A percentile compares a stretch with the other conserved stretches of the same genome.
Conservation (phyloP, 441 rosid genomes). For the Euphorbia neoarborescens region DNA sequence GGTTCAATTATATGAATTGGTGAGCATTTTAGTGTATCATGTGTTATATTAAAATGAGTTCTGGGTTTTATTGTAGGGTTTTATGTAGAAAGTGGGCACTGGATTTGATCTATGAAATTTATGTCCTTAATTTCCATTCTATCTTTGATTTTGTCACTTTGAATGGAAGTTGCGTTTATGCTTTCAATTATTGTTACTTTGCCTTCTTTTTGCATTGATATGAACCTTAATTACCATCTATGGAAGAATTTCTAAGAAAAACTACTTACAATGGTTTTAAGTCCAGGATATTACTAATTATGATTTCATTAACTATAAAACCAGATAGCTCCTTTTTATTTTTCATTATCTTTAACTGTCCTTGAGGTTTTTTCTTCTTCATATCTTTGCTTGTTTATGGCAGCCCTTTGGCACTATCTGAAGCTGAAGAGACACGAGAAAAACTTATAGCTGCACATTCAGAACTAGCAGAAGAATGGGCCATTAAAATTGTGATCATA, state of each 20-base stretch:
- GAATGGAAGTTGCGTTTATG: background rate
- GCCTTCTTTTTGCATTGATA: background rate
- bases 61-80: background rate
- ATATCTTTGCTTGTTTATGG: conserved; percentile 32
- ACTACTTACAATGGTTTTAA: background rate
- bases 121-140: background rate
- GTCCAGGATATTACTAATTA: background rate
- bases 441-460: conserved; percentile 68
- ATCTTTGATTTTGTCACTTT: background rate
- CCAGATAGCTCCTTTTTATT: conserved; percentile 1
- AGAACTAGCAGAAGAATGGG: conserved; percentile 82
- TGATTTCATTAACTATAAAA: background rate
- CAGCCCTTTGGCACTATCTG: conserved; percentile 97
- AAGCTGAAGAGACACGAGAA: conserved; percentile 78
- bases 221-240: background rate
- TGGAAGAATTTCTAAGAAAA: background rate
- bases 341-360: background rate
- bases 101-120: background rate
- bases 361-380: conserved; percentile 21
- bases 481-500: conserved; percentile 75
- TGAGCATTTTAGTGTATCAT: background rate
- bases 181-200: background rate
- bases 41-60: background rate
- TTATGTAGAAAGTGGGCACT: background rate
- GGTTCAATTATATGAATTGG: conserved; percentile 10